Conservation (phyloP, 31 red algal species). For the Asparagopsis taxiformis region DNA sequence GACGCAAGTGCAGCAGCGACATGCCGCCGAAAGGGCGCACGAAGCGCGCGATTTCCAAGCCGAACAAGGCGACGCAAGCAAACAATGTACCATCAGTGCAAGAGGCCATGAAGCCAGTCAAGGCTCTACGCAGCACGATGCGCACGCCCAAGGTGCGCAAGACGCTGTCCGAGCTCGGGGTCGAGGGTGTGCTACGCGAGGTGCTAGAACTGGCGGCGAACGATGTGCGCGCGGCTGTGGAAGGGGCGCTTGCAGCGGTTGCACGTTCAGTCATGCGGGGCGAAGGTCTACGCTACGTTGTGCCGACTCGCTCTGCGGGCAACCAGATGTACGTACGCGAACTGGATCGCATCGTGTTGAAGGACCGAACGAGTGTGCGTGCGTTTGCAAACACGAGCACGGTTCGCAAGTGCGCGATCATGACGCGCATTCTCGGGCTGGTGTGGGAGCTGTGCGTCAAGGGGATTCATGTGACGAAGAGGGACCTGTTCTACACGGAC, state of each 20-base stretch:
- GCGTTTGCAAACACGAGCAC: conserved; percentile 78
- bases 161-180: conserved; percentile 18
- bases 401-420: conserved; percentile 87
- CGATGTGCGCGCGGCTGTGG: conserved; percentile 42
- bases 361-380: conserved; percentile 72
- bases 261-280: conserved; percentile 62
- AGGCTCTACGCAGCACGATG: conserved; percentile 26
- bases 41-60: no score
- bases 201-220: conserved; percentile 61
- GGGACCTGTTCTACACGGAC: conserved; percentile 93
- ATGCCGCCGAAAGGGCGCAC: no score
- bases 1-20: no score
- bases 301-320: conserved; percentile 72
- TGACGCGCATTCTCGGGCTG: conserved; percentile 77
- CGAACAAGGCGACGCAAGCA: no score
- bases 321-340: conserved; percentile 91
- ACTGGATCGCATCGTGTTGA: conserved; percentile 91
- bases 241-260: conserved; percentile 42
- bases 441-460: conserved; percentile 84
- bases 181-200: conserved; percentile 41
- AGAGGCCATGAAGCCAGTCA: conserved; percentile 48
- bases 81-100: no score
- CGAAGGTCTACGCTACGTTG: conserved; percentile 66
- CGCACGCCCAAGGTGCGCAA: not conserved
- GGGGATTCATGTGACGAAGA: conserved; percentile 84